phyloP scores from a whole-genome alignment of 75 land plant genomes.

The Selaginella moellendorffii region DNA sequence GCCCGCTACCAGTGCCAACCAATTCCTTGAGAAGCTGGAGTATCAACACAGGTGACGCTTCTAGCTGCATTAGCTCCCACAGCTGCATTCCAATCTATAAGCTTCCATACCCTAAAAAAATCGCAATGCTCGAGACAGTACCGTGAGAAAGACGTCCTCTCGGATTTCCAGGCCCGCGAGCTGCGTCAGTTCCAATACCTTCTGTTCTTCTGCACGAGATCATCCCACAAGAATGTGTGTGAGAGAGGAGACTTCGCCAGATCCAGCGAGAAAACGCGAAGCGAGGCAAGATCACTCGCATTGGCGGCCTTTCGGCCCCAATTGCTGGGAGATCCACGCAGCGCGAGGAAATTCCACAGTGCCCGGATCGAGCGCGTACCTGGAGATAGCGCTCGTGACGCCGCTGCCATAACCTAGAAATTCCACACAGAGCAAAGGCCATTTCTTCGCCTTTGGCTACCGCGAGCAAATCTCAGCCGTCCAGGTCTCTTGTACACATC shows the following conservation, averaged over 20 bases:
- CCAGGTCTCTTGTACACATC: too few species aligned
- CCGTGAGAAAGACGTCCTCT: constrained; percentile 20
- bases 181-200: constrained; percentile 25
- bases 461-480: too few species aligned
- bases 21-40: constrained; percentile 17
- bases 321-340: background rate
- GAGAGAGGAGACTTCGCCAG: background rate
- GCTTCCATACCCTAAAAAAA: too few species aligned
- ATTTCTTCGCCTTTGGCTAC: background rate
- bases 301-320: background rate
- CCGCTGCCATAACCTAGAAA: background rate
- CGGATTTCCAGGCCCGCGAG: constrained; percentile 26
- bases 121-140: background rate
- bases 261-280: background rate
- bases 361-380: background rate
- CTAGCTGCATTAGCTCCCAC: constrained; percentile 28
- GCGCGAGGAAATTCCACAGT: background rate
- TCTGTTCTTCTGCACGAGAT: constrained; percentile 21
- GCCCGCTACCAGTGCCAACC: constrained; percentile 14
- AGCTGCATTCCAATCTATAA: constrained; percentile 10
- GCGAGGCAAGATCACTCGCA: background rate
- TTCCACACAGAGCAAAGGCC: background rate
- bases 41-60: constrained; percentile 23
- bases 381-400: background rate
- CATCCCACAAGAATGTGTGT: too few species aligned